Base-by-base conservation (phyloP, 257 asterid genomes). In the Gynochthodes officinalis region DNA sequence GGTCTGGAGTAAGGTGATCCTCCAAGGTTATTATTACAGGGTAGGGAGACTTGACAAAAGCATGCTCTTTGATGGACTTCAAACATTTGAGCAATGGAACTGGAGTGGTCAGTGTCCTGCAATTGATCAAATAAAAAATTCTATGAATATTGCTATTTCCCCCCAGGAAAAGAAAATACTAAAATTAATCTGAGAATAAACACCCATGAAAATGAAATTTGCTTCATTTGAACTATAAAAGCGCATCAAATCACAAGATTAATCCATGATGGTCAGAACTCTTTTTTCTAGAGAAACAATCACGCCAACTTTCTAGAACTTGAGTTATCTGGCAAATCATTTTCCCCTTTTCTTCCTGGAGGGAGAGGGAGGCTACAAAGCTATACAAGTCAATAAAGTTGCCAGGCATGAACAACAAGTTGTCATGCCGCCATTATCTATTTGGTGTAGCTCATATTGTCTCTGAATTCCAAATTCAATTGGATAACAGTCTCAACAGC, bases 71-170 rank as follows among this genome's bases (percentile, higher is more conserved):
- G 27, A 94, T 91, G 6, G 97, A 81, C 84, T 86, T 83, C 66
- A 94, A 81, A 83, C 99, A 94, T 73, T 86, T 91, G 64, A 65
- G 57, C n/a, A 94, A 85, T 27, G 96, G 82, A 50, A 94, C 86
- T 0, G 97, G 97, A 58, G 97, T 76, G 35, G 99, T 94, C 54
- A 94, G 81, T 4, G 99, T 91, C 90, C 98, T 94, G 88, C 77
- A 85, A 75, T 55, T 74, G 30, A 52, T 48, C 77, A 67, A 62
- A 57, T 23, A 53, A 61, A 60, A 12, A 50, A 32, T 57, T 66
- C 70, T 54, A 28, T 15, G 16, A 30, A 35, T 39, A n/a, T 33
- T 27, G 32, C 53, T 40, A 48, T 35, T 48, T 49, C 76, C 44
- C 44, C 4, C 25, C 32, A 32, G 28, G 44, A 50, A 43, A 43